Evolutionary conservation across 1,284 basidiomycete genomes (phyloP).

Genomic region (Anthracocystis walkeri): DNA sequence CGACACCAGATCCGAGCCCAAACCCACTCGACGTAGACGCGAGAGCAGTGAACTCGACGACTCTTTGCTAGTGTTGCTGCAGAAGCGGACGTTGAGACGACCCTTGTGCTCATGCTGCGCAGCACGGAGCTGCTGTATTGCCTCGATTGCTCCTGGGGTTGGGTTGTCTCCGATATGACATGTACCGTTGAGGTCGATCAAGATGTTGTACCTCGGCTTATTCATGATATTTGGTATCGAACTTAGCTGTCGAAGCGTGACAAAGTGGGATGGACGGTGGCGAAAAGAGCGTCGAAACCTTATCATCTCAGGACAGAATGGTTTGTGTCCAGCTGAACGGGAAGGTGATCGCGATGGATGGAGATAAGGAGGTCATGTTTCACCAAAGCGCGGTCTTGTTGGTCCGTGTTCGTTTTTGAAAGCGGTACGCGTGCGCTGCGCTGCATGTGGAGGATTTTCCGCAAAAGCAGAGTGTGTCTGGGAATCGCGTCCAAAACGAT

Average conservation of each 20-base stretch:
- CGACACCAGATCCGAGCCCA: conserved; percentile 19
- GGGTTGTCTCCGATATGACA: conserved; percentile 42
- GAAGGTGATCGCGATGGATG: neutral
- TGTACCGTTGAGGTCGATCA: conserved; percentile 52
- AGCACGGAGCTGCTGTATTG: conserved; percentile 28
- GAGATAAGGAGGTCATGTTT: too few relatives aligned
- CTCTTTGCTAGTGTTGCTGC: conserved; percentile 50
- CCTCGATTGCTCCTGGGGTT: conserved; percentile 29
- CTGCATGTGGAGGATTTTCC: conserved; percentile 13
- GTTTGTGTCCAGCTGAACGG: neutral
- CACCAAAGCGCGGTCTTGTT: neutral
- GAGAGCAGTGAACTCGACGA: conserved; percentile 31
- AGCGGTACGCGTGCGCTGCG: neutral
- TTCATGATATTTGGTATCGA: conserved; percentile 6
- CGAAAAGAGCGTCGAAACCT: neutral
- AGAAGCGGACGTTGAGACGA: conserved; percentile 37
- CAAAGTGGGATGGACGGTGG: neutral
- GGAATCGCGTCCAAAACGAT: neutral
- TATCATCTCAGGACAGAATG: neutral
- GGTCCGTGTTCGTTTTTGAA: neutral
- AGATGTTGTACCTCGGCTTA: conserved; percentile 30
- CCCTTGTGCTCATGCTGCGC: conserved; percentile 14
- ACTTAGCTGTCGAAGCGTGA: neutral
- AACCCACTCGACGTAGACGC: conserved; percentile 23
- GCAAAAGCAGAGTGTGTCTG: neutral